Conservation (phyloP, 1,284 basidiomycete genomes). For the Moesziomyces antarcticus region DNA sequence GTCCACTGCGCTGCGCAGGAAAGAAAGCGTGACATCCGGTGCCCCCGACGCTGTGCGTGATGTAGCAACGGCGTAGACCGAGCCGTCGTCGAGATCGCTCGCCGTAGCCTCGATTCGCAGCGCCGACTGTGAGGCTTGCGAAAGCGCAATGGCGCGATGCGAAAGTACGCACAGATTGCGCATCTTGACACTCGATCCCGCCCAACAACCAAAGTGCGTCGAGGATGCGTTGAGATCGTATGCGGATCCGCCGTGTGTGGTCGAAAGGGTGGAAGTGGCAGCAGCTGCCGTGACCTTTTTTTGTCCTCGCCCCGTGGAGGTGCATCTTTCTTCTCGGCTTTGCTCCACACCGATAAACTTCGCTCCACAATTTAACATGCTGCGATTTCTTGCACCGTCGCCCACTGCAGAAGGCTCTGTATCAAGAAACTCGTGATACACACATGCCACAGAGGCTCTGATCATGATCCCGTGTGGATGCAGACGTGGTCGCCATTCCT, state of each 20-base stretch:
- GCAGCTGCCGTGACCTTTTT: not conserved
- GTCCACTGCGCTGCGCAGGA: slow-evolving; percentile 8
- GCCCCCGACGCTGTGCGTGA: slow-evolving; percentile 26
- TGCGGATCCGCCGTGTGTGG: not conserved
- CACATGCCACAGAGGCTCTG: too few species aligned
- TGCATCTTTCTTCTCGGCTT: not conserved
- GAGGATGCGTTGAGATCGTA: too few species aligned
- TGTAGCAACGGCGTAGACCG: slow-evolving; percentile 40
- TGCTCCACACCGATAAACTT: not conserved
- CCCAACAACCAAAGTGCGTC: not conserved
- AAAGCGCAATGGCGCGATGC: slow-evolving; percentile 34
- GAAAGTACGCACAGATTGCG: slow-evolving; percentile 41
- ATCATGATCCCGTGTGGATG: too few species aligned
- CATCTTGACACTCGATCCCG: slow-evolving; percentile 11
- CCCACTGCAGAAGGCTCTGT: too few species aligned
- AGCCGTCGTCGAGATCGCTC: slow-evolving; percentile 34
- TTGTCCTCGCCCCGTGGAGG: not conserved
- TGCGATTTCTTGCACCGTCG: too few species aligned
- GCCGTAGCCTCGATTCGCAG: slow-evolving; percentile 35
- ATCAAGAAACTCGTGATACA: too few species aligned
- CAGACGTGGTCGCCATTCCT: too few species aligned
- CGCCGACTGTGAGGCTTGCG: slow-evolving; percentile 3
- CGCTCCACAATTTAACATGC: not conserved
- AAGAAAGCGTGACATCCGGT: slow-evolving; percentile 30
- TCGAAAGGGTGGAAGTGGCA: not conserved